Base-by-base conservation (phyloP, 257 asterid genomes). In the Vinca minor region DNA sequence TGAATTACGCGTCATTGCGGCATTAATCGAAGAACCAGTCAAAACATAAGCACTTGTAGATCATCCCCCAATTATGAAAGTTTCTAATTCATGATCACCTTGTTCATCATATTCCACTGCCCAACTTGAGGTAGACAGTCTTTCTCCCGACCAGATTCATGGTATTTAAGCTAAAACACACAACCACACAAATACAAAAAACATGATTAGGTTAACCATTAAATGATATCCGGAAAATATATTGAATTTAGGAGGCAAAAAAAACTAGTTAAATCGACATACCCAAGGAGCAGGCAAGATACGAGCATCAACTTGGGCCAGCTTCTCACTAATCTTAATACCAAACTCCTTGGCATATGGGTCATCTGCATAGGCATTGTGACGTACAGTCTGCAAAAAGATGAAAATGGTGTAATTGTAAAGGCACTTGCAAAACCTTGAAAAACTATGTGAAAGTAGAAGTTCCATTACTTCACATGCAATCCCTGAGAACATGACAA, bases 51-150 rank as follows among this genome's bases (percentile, higher is more conserved):
- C 14, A 13, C 12, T 39, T 15, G 20, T 9, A 9, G 0, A 20
- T 4, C 12, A 52, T 13, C 5, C 11, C 3, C 34, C 10, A 28
- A 26, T 32, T 53, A n/a, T 42, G 47, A 53, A n/a, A 28, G 21
- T 53, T 53, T 12, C n/a, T 26, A 26, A 53, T 13, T 53, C 32
- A 56, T 28, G 44, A 52, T n/a, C 39, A 92, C 98, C 96, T 89
- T 89, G n/a, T 92, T 87, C 98, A 87, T 89, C 98, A 92, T 92
- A 20, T 92, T 89, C 98, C 98, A 92, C 59, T 93, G 97, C 25
- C 99, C 99, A 67, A 89, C 95, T 79, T 87, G 92, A 0, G 99
- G 99, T 54, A 85, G 84, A 61, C 97, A 89, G 64, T 89, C 95
- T 74, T 74, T 93, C 82, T 89, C 97, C 36, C 96, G 80, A 10